Base-by-base conservation (phyloP, 345 rosid genomes). In the Populus ilicifolia region DNA sequence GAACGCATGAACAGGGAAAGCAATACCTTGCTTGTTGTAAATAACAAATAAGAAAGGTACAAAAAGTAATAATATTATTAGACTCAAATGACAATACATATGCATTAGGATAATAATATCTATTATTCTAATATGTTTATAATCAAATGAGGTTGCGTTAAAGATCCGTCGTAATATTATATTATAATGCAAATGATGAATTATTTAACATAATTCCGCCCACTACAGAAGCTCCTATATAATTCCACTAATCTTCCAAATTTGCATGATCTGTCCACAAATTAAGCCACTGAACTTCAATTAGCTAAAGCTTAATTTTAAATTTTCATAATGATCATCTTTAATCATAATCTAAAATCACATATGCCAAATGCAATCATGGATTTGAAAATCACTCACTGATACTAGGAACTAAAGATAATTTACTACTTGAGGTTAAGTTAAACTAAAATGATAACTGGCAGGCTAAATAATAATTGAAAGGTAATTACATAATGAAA, bases 71-170 rank as follows among this genome's bases (percentile, higher is more conserved):
- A 62, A 9, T 36, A 23, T 35, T 63, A 64, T 17, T n/a, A n/a
- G n/a, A n/a, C n/a, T n/a, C n/a, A 39, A 74, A 6, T 62, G 20
- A 41, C 29, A 11, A 56, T 50, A 20, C 18, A 71, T 48, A 54
- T 75, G 65, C 69, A 63, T 62, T 52, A 72, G 69, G 70, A 71
- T 17, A 25, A 59, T 41, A 9, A 68, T 71, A 41, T 30, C 48
- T 59, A 74, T 70, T 46, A 71, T 16, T 38, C 74, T 70, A 70
- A 74, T 56, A 78, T 67, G 35, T 67, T 80, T 25, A 21, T 75
- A 71, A 69, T 78, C 69, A 73, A 80, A 71, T 36, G 59, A 63
- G 84, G 76, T 74, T 75, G 78, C 64, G 67, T 67, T 63, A 43
- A 27, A 30, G 70, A 38, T 36, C 74, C 77, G 38, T 50, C 33